Percentiles rank a stretch among this genome's conserved stretches.
These are phyloP conservation scores for Anisodus tanguticus DNA, from an alignment of 257 asterid genomes.

Conservation along the genomic window DNA sequence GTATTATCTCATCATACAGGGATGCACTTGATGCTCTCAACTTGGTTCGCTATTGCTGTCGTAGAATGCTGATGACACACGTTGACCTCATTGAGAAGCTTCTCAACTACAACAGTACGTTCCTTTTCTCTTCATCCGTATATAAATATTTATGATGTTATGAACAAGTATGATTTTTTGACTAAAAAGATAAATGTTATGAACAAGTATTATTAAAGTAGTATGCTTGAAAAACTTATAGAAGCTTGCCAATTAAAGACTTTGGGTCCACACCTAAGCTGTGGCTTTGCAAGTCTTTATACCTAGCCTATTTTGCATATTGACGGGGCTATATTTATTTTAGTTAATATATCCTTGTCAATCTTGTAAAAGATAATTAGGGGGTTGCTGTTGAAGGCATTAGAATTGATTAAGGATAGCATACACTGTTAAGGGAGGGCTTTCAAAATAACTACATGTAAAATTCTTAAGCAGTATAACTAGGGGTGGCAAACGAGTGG, in stretches of 20 bases:
- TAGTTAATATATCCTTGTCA: not conserved
- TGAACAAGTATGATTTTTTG: not conserved
- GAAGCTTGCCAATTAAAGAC: too few species aligned
- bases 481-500: too few species aligned
- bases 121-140: conserved; percentile 29
- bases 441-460: not conserved
- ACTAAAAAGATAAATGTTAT: not conserved
- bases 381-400: not conserved
- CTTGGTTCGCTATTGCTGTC: conserved; percentile 93
- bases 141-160: not conserved
- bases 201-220: not conserved
- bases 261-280: too few species aligned
- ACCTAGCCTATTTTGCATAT: too few species aligned
- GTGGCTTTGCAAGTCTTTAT: not conserved
- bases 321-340: not conserved
- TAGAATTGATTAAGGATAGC: not conserved
- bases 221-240: too few species aligned
- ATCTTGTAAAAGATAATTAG: not conserved
- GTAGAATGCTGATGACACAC: conserved; percentile 99
- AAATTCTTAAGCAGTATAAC: not conserved
- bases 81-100: conserved; percentile 98
- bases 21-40: conserved; percentile 92
- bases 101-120: conserved; percentile 84
- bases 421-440: too few species aligned
- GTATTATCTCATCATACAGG: conserved; percentile 46